Conservation (phyloP, 169 alveolate species). For the Plasmodium coatneyi region DNA sequence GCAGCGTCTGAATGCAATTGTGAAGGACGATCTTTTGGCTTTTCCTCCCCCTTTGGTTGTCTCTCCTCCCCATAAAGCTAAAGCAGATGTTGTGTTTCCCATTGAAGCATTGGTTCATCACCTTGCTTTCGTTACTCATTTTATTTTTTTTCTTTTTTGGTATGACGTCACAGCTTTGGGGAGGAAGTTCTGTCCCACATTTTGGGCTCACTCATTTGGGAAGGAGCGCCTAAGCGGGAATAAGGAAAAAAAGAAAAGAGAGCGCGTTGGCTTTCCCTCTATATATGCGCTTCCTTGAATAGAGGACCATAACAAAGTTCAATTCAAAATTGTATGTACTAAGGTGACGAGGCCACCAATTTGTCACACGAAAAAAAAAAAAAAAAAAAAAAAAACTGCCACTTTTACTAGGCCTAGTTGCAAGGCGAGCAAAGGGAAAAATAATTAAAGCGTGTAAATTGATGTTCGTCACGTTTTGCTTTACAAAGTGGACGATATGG, state of each 20-base stretch:
- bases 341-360: background rate
- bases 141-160: conserved; percentile 6
- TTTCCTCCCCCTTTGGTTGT: conserved; percentile 14
- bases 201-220: background rate
- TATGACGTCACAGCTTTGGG: background rate
- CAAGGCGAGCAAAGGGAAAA: background rate
- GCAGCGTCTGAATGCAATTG: conserved; percentile 67
- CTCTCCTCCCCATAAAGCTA: background rate
- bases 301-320: background rate
- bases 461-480: background rate
- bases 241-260: no score
- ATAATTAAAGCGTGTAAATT: background rate
- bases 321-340: background rate
- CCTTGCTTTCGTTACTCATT: conserved; percentile 38
- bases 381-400: background rate
- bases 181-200: background rate
- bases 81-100: conserved; percentile 13
- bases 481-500: background rate
- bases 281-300: no score
- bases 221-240: background rate
- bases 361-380: background rate
- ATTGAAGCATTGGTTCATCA: conserved; percentile 60
- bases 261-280: background rate
- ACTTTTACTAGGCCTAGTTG: background rate
- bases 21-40: conserved; percentile 30